Percentiles rank a stretch among this genome's conserved stretches.
Conservation (phyloP, 2,329 filamentous ascomycete genomes). For the Aspergillus clavatus region DNA sequence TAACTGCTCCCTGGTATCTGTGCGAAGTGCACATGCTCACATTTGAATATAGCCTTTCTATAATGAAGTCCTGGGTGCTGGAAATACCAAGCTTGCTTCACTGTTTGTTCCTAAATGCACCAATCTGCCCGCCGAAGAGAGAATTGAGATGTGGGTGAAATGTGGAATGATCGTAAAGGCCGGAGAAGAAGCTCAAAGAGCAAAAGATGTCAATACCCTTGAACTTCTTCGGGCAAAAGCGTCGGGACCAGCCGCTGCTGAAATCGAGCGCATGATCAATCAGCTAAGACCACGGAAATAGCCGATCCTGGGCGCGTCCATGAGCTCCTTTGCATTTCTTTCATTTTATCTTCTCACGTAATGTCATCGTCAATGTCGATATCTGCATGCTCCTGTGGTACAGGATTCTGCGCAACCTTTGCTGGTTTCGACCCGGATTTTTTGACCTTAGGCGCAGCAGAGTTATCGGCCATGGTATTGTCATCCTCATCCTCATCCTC, state of each 20-base stretch:
- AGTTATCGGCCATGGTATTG: slow-evolving; percentile 31
- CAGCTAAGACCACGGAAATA: slow-evolving; percentile 47
- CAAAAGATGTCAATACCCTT: slow-evolving; percentile 72
- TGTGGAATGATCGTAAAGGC: slow-evolving; percentile 86
- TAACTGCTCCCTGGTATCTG: slow-evolving; percentile 14
- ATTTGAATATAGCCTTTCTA: slow-evolving; percentile 68
- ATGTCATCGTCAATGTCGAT: slow-evolving; percentile 41
- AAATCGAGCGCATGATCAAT: slow-evolving; percentile 75
- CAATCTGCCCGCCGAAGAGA: slow-evolving; percentile 60
- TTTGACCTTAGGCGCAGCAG: slow-evolving; percentile 17
- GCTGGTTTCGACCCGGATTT: slow-evolving; percentile 15
- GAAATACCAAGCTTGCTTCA: slow-evolving; percentile 80
- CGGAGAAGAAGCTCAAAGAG: slow-evolving; percentile 82
- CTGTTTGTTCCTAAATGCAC: slow-evolving; percentile 86
- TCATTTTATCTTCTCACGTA: slow-evolving; percentile 30
- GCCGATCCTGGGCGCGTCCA: slow-evolving; percentile 13
- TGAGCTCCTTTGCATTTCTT: slow-evolving; percentile 7
- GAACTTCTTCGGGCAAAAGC: slow-evolving; percentile 69
- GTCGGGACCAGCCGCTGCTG: slow-evolving; percentile 62
- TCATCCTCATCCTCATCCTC: slow-evolving; percentile 46
- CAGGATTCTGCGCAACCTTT: slow-evolving; percentile 12
- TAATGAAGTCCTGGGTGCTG: slow-evolving; percentile 80
- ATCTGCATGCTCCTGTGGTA: slow-evolving; percentile 23
- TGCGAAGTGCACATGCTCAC: slow-evolving; percentile 24
- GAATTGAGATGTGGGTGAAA: slow-evolving; percentile 91